Evolutionary conservation across 768 basidiomycete genomes (phyloP).

Genomic region (Mrakia blollopis): DNA sequence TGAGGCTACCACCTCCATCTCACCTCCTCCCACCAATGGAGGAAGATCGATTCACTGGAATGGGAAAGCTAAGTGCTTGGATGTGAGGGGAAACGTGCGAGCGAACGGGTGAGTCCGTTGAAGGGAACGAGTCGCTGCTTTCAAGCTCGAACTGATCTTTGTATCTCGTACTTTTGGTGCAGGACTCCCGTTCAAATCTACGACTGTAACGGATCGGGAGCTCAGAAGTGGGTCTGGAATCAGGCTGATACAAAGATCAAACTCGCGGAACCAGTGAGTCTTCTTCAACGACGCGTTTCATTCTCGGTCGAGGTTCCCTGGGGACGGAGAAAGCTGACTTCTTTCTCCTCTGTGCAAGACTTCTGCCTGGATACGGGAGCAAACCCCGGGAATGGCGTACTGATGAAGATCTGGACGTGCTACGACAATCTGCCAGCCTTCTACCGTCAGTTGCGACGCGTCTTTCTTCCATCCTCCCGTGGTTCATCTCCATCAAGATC

Average conservation of each 20-base stretch:
- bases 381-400: neutral
- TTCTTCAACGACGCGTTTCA: neutral
- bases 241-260: constrained; percentile 11
- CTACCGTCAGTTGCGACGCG: neutral
- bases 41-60: neutral
- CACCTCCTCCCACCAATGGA: neutral
- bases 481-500: neutral
- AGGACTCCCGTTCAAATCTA: constrained; percentile 14
- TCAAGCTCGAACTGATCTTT: neutral
- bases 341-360: neutral
- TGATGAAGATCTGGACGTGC: constrained; percentile 15
- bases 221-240: constrained; percentile 1
- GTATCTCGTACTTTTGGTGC: neutral
- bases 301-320: neutral
- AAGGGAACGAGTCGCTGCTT: neutral
- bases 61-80: neutral
- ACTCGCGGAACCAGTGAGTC: constrained; percentile 8
- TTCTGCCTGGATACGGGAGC: constrained; percentile 1
- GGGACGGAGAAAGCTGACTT: fast-evolving
- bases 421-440: constrained; percentile 5
- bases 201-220: constrained; percentile 4
- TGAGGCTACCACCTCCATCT: no score
- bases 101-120: constrained; percentile 1
- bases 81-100: neutral
- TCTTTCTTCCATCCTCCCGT: neutral